Conservation (phyloP, 106 monocot genomes). For the Dendrobium nobile region DNA sequence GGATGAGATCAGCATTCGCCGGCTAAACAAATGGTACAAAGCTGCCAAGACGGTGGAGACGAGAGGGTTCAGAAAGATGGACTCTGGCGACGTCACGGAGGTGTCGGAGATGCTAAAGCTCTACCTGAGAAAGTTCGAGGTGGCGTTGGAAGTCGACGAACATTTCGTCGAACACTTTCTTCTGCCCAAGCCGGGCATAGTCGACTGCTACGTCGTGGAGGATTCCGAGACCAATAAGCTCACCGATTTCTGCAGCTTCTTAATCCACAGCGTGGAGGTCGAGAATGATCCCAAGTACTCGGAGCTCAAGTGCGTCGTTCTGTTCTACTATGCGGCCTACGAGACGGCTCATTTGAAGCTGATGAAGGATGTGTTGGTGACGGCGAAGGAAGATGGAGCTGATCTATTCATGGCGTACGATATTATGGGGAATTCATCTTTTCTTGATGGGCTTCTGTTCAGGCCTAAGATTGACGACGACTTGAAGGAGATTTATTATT, state of each 20-base stretch:
- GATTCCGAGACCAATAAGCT: constrained; percentile 41
- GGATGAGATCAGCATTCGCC: background rate
- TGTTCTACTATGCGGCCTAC: constrained; percentile 54
- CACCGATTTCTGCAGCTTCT: constrained; percentile 83
- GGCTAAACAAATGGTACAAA: constrained; percentile 32
- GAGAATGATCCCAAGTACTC: constrained; percentile 51
- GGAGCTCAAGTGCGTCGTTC: constrained; percentile 50
- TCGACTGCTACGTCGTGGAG: constrained; percentile 68
- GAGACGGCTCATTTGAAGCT: constrained; percentile 55
- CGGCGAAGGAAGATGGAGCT: constrained; percentile 56
- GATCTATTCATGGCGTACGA: constrained; percentile 71
- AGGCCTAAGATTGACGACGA: constrained; percentile 56
- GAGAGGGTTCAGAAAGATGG: constrained; percentile 64
- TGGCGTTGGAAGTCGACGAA: constrained; percentile 58
- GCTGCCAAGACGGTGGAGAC: constrained; percentile 37
- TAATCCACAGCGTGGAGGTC: constrained; percentile 40
- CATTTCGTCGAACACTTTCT: constrained; percentile 66
- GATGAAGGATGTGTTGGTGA: constrained; percentile 63
- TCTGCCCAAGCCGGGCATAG: constrained; percentile 48
- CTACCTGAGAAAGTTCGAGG: constrained; percentile 41
- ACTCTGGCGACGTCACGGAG: constrained; percentile 48
- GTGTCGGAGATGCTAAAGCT: constrained; percentile 50
- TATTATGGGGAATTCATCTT: constrained; percentile 63
- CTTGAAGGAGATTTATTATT: constrained; percentile 26
- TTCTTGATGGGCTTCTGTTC: constrained; percentile 67